A percentile compares a stretch with the other conserved stretches of the same genome.
These are phyloP conservation scores for Cordyceps farinosa DNA, from an alignment of 2,329 filamentous ascomycete species.

Conservation along the genomic window DNA sequence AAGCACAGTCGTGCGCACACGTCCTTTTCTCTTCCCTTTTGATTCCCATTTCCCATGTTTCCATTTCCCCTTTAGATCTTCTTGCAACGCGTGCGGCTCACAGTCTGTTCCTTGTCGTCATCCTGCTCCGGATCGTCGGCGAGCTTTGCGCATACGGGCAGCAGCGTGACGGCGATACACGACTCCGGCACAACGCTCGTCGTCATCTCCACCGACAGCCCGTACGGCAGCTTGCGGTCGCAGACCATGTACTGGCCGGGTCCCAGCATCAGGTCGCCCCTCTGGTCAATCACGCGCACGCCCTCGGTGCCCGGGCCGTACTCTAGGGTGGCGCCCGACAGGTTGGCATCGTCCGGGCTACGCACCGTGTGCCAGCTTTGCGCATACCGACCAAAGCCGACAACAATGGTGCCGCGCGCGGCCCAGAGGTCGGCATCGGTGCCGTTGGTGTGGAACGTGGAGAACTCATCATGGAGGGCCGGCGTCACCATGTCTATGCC, in stretches of 20 bases:
- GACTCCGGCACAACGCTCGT: background rate
- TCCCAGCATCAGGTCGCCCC: background rate
- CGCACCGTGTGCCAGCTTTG: slow-evolving; percentile 2
- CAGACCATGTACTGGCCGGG: slow-evolving; percentile 14
- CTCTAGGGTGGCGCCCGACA: background rate
- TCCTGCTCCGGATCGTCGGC: background rate
- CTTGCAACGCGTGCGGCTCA: background rate
- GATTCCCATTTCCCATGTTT: background rate
- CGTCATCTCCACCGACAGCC: slow-evolving; percentile 9
- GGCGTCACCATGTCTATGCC: slow-evolving; percentile 11
- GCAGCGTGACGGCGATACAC: slow-evolving; percentile 5
- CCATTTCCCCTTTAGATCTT: background rate
- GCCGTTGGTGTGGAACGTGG: slow-evolving; percentile 9
- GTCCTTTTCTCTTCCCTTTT: background rate
- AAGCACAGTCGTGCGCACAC: background rate
- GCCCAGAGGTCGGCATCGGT: slow-evolving; percentile 9
- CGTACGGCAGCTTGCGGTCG: slow-evolving; percentile 3
- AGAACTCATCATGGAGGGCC: background rate
- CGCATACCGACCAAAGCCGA: background rate
- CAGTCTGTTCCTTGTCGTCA: background rate
- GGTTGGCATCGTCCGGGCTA: background rate
- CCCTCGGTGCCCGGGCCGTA: slow-evolving; percentile 12
- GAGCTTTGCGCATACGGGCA: slow-evolving; percentile 8
- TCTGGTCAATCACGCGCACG: background rate
- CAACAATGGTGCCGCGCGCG: background rate